Base-by-base conservation (phyloP, 495 filamentous ascomycete species). In the Penicillium atrosanguineum region DNA sequence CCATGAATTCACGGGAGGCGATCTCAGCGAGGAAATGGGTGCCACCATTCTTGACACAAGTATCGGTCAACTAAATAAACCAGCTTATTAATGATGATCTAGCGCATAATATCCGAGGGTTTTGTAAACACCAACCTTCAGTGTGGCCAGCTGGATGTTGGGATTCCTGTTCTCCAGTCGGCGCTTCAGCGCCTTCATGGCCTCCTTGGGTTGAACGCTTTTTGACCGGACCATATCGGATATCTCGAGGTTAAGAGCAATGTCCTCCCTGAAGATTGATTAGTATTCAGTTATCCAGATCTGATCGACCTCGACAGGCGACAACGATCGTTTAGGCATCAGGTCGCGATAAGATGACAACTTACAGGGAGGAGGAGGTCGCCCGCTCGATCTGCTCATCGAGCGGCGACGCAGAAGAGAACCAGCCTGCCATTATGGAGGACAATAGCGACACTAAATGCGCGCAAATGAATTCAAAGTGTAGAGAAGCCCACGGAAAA, bases 21-120 rank as follows among this genome's bases (percentile, higher is more conserved):
- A 98, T 92, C 71, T 97, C 94, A 45, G 85, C 79, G 40, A 98
- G 83, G 64, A 98, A 98, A 71, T 98, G 94, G n/a, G 86, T 83
- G 41, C 94, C 94, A 21, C 94, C 94, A 72, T 98, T 98, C 71
- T 98, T 98, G 28, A 97, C 93, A 65, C 94, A 97, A 6, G 94
- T 97, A 75, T 98, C 94, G 28, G 93, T 96, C 54, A 98, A 87
- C 86, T 84, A 67, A 42, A 63, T 52, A 26, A 46, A 37, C 16
- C 8, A 1, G 39, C 26, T 44, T 23, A 44, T 71, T 38, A 63
- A 60, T 39, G 31, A 31, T 14, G n/a, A 18, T 16, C 4, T 8
- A 12, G 11, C 31, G 31, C 31, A 8, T 14, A 34, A 14, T 2
- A 4, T 21, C 15, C 14, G 37, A 5, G 2, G 6, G 14, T 8